phyloP scores from a whole-genome alignment of 805 yeast species.

The Blastobotrys parvus region DNA sequence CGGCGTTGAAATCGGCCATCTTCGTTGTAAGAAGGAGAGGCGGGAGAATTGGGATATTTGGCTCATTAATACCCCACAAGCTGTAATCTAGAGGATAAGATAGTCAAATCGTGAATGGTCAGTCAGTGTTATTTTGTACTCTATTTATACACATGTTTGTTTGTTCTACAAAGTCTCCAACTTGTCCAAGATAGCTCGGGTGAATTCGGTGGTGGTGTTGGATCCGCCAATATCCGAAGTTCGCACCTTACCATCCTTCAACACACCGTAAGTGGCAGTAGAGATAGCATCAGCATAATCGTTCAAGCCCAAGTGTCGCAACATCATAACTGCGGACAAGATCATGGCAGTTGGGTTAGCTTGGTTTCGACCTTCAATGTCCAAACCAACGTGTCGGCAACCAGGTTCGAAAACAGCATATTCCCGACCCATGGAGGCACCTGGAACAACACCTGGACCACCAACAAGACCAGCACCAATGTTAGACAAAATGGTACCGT shows the following conservation, averaged over 20 bases:
- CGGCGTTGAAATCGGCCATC: conserved; percentile 8
- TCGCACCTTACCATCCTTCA: conserved; percentile 77
- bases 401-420: conserved; percentile 99
- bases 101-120: too few species aligned
- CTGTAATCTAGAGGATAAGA: too few species aligned
- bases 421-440: conserved; percentile 97
- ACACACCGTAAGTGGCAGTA: conserved; percentile 79
- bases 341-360: conserved; percentile 99
- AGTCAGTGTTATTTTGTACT: too few species aligned
- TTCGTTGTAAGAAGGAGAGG: conserved; percentile 2
- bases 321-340: conserved; percentile 80
- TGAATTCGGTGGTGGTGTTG: conserved; percentile 86
- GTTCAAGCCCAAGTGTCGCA: conserved; percentile 91
- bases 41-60: background rate
- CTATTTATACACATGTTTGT: background rate
- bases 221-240: conserved; percentile 91
- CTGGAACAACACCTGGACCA: conserved; percentile 98
- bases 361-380: conserved; percentile 85
- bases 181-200: conserved; percentile 77
- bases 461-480: conserved; percentile 97
- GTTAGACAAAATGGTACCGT: conserved; percentile 95
- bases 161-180: conserved; percentile 38
- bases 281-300: conserved; percentile 79
- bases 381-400: conserved; percentile 98
- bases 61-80: background rate